A percentile compares a stretch with the other conserved stretches of the same genome.
Evolutionary conservation across 2,329 filamentous ascomycete genomes (phyloP).

Genomic region (Beauveria rudraprayagi): DNA sequence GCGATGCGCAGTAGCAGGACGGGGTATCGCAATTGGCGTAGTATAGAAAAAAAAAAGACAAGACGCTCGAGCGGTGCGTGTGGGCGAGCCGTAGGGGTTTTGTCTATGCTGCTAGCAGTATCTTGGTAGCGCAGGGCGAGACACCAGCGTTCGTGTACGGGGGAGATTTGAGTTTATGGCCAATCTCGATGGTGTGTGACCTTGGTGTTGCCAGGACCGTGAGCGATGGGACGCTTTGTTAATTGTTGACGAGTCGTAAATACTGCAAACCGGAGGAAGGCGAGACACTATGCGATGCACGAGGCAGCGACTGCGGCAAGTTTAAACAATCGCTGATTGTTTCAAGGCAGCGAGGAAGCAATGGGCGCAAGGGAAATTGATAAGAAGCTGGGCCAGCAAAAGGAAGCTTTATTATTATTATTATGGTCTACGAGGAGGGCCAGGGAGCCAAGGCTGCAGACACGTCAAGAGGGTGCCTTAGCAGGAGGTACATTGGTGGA

Average conservation of each 20-base stretch:
- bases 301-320: neutral
- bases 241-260: neutral
- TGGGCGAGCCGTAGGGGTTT: constrained; percentile 7
- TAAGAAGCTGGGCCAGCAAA: neutral
- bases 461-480: neutral
- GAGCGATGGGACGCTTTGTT: constrained; percentile 1
- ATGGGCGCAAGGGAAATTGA: constrained; percentile 7
- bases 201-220: neutral
- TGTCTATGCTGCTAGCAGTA: neutral
- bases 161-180: constrained; percentile 9
- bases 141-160: constrained; percentile 4
- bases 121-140: neutral
- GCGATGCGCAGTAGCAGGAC: neutral
- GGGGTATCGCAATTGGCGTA: neutral
- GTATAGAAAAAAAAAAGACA: neutral
- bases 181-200: neutral
- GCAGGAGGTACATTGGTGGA: neutral
- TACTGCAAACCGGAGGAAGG: constrained; percentile 1
- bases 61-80: neutral
- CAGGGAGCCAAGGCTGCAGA: neutral
- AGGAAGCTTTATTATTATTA: neutral
- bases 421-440: too few relatives aligned
- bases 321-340: constrained; percentile 1
- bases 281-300: constrained; percentile 4
- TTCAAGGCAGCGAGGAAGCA: neutral